Conservation (phyloP, 75 land plant species). For the Chamaecyparis obtusa region DNA sequence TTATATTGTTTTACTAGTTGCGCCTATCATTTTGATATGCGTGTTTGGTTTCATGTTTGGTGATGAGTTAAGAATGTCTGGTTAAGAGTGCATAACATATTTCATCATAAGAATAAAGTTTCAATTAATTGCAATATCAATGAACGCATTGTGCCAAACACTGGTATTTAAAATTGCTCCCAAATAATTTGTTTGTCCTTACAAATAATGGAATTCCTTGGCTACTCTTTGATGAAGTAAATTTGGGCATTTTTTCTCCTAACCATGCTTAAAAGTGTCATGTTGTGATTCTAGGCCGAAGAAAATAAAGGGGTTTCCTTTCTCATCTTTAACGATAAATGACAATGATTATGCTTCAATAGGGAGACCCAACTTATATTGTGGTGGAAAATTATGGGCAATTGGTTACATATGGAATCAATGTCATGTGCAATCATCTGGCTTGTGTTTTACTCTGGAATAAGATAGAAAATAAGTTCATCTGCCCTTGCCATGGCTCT, state of each 20-base stretch:
- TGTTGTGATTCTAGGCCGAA: neutral
- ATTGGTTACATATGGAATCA: conserved; percentile 88
- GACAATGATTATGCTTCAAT: neutral
- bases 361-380: conserved; percentile 99
- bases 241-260: no score
- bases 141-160: conserved; percentile 2
- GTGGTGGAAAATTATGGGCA: conserved; percentile 87
- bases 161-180: neutral
- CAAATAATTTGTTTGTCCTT: no score
- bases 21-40: no score
- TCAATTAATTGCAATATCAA: conserved; percentile 16
- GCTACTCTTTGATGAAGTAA: neutral
- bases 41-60: no score
- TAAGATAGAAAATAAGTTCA: conserved; percentile 89
- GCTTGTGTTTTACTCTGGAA: conserved; percentile 99
- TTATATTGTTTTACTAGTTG: no score
- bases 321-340: neutral
- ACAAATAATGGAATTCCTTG: no score
- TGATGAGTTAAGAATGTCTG: no score
- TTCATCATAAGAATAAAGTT: no score
- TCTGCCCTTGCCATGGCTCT: conserved; percentile 99
- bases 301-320: neutral
- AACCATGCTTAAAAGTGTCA: neutral
- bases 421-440: conserved; percentile 96
- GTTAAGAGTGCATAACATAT: no score